A percentile compares a stretch with the other conserved stretches of the same genome.
These are phyloP conservation scores for Candolleomyces aberdarensis DNA, from an alignment of 768 basidiomycete species.

Conservation along the genomic window DNA sequence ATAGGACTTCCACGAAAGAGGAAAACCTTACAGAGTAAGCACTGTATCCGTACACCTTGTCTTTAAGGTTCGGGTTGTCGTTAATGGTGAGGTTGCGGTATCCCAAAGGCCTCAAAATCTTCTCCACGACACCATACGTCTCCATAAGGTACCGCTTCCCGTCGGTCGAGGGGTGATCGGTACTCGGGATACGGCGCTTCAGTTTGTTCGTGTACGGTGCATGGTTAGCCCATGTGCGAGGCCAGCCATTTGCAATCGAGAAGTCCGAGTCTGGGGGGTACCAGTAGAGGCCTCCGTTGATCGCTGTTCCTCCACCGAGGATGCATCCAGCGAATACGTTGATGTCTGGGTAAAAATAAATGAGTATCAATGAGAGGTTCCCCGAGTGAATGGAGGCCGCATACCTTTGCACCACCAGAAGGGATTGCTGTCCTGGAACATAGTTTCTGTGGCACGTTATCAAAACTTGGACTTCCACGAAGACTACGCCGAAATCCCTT, in stretches of 20 bases:
- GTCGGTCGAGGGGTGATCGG: conserved; percentile 58
- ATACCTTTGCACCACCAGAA: conserved; percentile 67
- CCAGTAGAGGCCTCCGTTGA: conserved; percentile 66
- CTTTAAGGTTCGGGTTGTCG: conserved; percentile 51
- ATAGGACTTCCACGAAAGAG: background rate
- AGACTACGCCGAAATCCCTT: background rate
- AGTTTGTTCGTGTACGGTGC: conserved; percentile 47
- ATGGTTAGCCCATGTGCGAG: conserved; percentile 51
- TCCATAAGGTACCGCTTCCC: conserved; percentile 57
- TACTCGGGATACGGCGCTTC: conserved; percentile 49
- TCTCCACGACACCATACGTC: conserved; percentile 38
- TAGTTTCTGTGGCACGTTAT: conserved; percentile 38
- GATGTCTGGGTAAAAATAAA: conserved; percentile 34
- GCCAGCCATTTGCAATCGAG: conserved; percentile 48
- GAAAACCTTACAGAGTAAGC: conserved; percentile 32
- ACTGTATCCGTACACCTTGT: conserved; percentile 58
- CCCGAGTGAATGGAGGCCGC: background rate
- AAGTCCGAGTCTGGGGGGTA: conserved; percentile 48
- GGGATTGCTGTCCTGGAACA: conserved; percentile 55
- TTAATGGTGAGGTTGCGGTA: conserved; percentile 56
- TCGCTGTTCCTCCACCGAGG: conserved; percentile 58
- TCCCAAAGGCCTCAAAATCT: conserved; percentile 46
- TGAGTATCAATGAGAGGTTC: background rate
- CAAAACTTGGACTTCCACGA: background rate
- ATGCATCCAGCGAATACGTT: conserved; percentile 63